Percentiles rank a stretch among this genome's conserved stretches.
Evolutionary conservation across 2,329 filamentous ascomycete genomes (phyloP).

Genomic region (Akanthomyces muscarius): DNA sequence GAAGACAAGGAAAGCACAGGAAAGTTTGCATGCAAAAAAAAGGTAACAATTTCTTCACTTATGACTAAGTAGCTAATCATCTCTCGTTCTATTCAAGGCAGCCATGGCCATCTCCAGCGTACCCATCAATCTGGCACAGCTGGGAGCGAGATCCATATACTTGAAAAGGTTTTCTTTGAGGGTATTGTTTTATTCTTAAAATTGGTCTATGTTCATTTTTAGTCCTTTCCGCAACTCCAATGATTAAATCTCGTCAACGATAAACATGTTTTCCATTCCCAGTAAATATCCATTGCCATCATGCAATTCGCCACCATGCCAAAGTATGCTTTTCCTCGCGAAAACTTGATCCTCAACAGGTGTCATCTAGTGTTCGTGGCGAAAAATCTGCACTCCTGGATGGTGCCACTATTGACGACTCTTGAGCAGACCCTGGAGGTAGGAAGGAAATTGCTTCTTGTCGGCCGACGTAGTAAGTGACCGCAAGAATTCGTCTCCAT

Average conservation of each 20-base stretch:
- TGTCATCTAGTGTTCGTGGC: not conserved
- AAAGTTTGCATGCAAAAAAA: too few species aligned
- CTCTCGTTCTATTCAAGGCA: too few species aligned
- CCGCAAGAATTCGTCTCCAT: constrained; percentile 56
- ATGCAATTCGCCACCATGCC: not conserved
- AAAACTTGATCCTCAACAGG: not conserved
- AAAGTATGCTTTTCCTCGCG: not conserved
- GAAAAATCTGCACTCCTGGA: not conserved
- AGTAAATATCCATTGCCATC: not conserved
- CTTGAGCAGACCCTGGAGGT: constrained; percentile 57
- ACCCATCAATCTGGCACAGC: not conserved
- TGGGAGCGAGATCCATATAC: not conserved
- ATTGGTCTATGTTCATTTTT: constrained; percentile 14
- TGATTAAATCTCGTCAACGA: constrained; percentile 6
- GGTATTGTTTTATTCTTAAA: constrained; percentile 13
- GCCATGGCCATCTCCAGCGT: not conserved
- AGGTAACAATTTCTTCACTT: too few species aligned
- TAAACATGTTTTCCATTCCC: not conserved
- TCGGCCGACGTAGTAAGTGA: constrained; percentile 56
- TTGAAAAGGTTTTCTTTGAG: not conserved
- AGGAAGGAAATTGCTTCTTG: constrained; percentile 59
- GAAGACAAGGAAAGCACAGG: too few species aligned
- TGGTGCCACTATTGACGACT: constrained; percentile 30
- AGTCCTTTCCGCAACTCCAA: constrained; percentile 13
- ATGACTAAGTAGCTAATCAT: too few species aligned